Base-by-base conservation (phyloP, 2,329 filamentous ascomycete species). In the Cadophora malorum region DNA sequence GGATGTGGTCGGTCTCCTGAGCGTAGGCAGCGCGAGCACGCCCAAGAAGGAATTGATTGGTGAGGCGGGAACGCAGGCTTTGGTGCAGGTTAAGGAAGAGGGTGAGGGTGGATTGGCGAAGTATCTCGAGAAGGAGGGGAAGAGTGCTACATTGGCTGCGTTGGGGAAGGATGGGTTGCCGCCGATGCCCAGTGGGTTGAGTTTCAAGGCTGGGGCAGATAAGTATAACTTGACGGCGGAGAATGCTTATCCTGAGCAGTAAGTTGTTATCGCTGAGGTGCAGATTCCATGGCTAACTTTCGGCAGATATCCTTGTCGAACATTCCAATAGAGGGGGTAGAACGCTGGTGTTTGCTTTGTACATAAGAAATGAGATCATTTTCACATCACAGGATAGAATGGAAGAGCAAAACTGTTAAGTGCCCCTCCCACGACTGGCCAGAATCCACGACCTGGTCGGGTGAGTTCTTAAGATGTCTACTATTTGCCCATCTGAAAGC, bases 11-110 rank as follows among this genome's bases (percentile, higher is more conserved):
- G 91, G 91, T 52, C 87, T 99, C 75, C 84, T 99, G 78, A 90
- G 86, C 33, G 89, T 98, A 55, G 96, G 96, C 73, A 97, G 91
- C 81, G 91, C 90, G 66, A 90, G 88, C 12, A 84, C 83, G 60
- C 95, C 96, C 41, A 95, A 93, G 83, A 89, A 93, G 71, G 93
- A 97, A 76, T 86, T 95, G 78, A 86, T 97, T 72, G 91, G 91
- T 58, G 89, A 92, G 72, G 89, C 87, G 25, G 91, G 94, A 78
- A 83, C 82, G 67, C 88, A 90, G 92, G 84, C 83, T 68, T 83
- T 99, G 71, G 90, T 96, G 49, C 88, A 88, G 33, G 90, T 91
- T 33, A 88, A 91, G 82, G 84, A 94, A 78, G 87, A 93, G 77
- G 93, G 91, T 38, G 84, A 90, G 79, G 88, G 88, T 74, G 90